Evolutionary conservation across 2,329 filamentous ascomycete species (phyloP).

Genomic region (Ophiostoma montium): DNA sequence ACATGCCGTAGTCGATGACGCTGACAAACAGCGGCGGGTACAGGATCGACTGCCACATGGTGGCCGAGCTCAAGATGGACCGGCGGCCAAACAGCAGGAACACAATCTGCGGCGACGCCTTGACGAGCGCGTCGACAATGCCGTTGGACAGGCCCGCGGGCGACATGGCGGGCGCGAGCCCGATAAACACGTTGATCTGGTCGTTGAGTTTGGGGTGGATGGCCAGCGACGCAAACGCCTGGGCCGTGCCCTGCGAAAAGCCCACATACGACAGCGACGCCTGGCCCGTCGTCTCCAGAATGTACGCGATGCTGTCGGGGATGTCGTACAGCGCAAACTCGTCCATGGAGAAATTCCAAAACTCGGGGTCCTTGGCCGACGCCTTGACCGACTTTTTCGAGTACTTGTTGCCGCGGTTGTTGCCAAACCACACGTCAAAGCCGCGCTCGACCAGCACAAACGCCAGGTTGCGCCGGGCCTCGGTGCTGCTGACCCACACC

Average conservation of each 20-base stretch:
- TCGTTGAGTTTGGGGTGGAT: constrained; percentile 87
- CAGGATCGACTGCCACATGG: constrained; percentile 93
- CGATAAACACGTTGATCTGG: constrained; percentile 92
- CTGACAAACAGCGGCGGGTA: constrained; percentile 90
- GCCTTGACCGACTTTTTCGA: constrained; percentile 79
- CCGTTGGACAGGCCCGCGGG: constrained; percentile 81
- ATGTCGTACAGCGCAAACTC: constrained; percentile 98
- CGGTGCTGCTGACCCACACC: constrained; percentile 90
- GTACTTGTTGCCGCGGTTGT: constrained; percentile 98
- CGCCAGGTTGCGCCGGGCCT: constrained; percentile 71
- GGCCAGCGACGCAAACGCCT: constrained; percentile 85
- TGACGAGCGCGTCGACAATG: constrained; percentile 83
- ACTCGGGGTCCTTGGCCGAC: constrained; percentile 60
- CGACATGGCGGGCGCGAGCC: constrained; percentile 89
- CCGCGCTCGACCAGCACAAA: constrained; percentile 81
- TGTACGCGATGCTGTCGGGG: constrained; percentile 84
- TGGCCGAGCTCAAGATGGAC: constrained; percentile 81
- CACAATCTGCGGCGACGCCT: constrained; percentile 81
- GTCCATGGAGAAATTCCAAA: constrained; percentile 98
- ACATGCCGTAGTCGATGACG: constrained; percentile 67
- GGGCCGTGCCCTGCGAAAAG: constrained; percentile 92
- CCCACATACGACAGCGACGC: constrained; percentile 86
- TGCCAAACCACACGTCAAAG: constrained; percentile 96
- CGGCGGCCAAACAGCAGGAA: constrained; percentile 87
- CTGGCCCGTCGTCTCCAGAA: constrained; percentile 70